Evolutionary conservation across 768 basidiomycete species (phyloP), one percentile per base, ranked within the genome.

Genomic region (Xerocomellus dryophilus): DNA sequence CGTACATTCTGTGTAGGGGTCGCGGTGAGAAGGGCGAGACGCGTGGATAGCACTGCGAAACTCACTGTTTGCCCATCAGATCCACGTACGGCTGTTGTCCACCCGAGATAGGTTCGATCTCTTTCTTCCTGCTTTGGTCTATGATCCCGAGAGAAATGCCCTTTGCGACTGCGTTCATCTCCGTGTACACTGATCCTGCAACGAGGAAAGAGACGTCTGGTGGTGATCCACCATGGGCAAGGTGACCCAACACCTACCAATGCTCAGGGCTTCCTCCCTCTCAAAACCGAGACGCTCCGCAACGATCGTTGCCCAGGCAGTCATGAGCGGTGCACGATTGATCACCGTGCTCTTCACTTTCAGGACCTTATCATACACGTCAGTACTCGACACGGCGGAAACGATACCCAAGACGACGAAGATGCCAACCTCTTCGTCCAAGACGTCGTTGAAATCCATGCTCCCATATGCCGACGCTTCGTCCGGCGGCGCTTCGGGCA

Each of bases 251-350:
- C n/a, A 61, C 77, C 31, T 59, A 88, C 94, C 93, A 51, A 98
- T 90, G 58, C 91, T 94, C 38, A 98, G 74, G 2, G 96, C 91
- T 72, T 98, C 96, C 63, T 91, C 85, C 54, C 87, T 77, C 47
- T 84, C 80, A 69, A 98, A 98, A 2, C 93, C 90, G 57, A 97
- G 76, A 36, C 85, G 78, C 61, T 93, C 90, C 4, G 91, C 88
- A 25, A 98, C 90, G 32, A 92, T 71, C 47, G 80, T 88, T 2
- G 92, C 84, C 96, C 96, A 98, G 2, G 89, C 93, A 51, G 86
- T 93, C 90, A 98, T 90, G 42, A 98, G 78, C 0, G 96, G 96
- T 1, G 96, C 95, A 21, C 96, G 85, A 69, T 98, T 98, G 42
- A 91, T 79, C 18, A 92, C 78, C 18, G 82, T 77, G 8, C 74